Base-by-base conservation (phyloP, 139 green algal genomes). In the Diplosphaera chodatii region DNA sequence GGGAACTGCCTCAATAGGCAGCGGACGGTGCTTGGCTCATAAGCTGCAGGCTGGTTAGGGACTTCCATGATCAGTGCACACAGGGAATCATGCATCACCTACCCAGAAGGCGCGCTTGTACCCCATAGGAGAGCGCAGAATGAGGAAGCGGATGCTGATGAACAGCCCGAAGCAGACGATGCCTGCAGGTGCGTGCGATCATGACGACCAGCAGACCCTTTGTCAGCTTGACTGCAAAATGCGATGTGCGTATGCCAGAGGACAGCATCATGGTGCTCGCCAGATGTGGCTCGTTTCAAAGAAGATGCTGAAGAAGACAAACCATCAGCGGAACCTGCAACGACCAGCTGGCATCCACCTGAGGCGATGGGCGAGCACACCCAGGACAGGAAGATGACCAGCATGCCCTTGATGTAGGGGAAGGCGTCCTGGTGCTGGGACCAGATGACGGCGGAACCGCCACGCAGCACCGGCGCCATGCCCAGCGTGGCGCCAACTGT, bases 361-460 rank as follows among this genome's bases (percentile, higher is more conserved):
- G n/a, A n/a, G n/a, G n/a, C n/a, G 10, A 82, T 48, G 32, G 86
- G 86, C 10, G 80, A 82, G 31, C 85, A 67, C 41, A 91, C 48
- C 86, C 86, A 91, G n/a, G 78, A 84, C 22, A 86, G 40, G 66
- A 89, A 67, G 31, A 90, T 82, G 8, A 72, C 64, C 0, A 66
- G 29, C 23, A 85, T 65, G 33, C 82, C 84, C 32, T 74, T 63
- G n/a, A 78, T 68, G 75, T 77, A 86, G 32, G 80, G 80, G 64
- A 82, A 86, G 10, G 28, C 4, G 67, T 37, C 27, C 30, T 69
- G 74, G n/a, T 65, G 28, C 32, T 67, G 28, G 56, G 21, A 55
- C 78, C 78, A 83, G 40, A 83, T 55, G 15, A 83, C 73, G 30
- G 65, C 32, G 8, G 74, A 25, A 28, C 20, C 15, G 20, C 78